These are phyloP conservation scores for Trichosporon coremiiforme DNA, from an alignment of 1,284 basidiomycete genomes.

Conservation along the genomic window DNA sequence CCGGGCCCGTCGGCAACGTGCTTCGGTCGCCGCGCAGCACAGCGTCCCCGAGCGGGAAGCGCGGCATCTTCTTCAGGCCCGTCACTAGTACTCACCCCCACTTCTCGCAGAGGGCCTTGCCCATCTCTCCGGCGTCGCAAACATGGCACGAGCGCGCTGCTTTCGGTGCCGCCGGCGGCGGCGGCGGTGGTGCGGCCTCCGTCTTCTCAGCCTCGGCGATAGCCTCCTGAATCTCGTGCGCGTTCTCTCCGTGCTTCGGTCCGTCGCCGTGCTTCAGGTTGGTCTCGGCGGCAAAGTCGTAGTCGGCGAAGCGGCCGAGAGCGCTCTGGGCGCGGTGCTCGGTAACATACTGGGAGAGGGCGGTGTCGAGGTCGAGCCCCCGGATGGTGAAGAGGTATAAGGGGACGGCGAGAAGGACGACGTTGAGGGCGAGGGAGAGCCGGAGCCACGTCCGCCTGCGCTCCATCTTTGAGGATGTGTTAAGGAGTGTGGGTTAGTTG, in stretches of 20 bases:
- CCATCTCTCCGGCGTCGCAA: slow-evolving; percentile 22
- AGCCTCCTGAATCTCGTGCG: neutral
- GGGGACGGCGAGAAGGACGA: slow-evolving; percentile 20
- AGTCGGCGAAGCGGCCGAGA: slow-evolving; percentile 2
- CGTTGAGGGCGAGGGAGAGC: slow-evolving; percentile 24
- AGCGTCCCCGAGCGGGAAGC: neutral
- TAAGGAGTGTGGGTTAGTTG: slow-evolving; percentile 8
- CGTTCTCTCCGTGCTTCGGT: neutral
- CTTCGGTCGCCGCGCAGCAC: neutral
- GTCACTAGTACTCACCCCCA: slow-evolving; percentile 22
- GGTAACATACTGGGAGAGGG: slow-evolving; percentile 1
- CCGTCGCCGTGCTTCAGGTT: slow-evolving; percentile 4
- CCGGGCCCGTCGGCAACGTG: no score
- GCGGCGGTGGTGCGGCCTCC: slow-evolving; percentile 9
- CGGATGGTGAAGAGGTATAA: slow-evolving; percentile 19
- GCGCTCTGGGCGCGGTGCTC: slow-evolving; percentile 6
- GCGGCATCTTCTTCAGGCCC: neutral
- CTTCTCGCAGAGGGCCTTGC: slow-evolving; percentile 15
- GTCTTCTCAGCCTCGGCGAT: neutral
- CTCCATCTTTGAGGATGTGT: slow-evolving; percentile 17
- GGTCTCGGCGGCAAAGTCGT: neutral
- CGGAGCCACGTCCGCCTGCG: slow-evolving; percentile 20
- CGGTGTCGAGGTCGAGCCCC: slow-evolving; percentile 7
- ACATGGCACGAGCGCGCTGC: slow-evolving; percentile 18
- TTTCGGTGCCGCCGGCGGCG: neutral